These are phyloP conservation scores for Eragrostis tef DNA, from an alignment of 202 grass and related monocot species.

Conservation along the genomic window DNA sequence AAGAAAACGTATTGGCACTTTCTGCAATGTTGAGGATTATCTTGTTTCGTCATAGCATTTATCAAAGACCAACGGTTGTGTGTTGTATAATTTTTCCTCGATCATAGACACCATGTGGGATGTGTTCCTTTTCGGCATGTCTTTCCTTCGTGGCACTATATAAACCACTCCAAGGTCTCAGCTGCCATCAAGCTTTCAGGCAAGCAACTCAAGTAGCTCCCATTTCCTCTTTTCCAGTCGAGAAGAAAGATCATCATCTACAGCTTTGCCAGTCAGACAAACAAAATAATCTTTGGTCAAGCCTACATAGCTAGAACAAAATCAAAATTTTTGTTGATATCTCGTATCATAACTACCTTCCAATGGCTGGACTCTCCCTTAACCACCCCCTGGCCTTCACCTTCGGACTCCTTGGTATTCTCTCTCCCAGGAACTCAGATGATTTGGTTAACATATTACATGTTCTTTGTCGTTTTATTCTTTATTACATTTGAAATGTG, in stretches of 20 bases:
- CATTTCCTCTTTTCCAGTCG: neutral
- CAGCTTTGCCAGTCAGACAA: neutral
- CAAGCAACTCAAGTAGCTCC: conserved; percentile 23
- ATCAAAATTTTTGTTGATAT: neutral
- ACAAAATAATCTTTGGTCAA: neutral
- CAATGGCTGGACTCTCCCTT: conserved; percentile 74
- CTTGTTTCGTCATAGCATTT: conserved; percentile 28
- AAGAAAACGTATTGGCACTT: neutral
- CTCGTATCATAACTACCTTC: neutral
- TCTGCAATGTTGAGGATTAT: conserved; percentile 32
- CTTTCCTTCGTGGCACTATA: conserved; percentile 35
- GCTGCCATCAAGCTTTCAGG: conserved; percentile 34
- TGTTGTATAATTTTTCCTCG: conserved; percentile 14
- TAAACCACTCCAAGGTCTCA: conserved; percentile 17
- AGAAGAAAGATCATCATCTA: neutral
- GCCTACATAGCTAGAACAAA: neutral
- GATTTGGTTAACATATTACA: neutral
- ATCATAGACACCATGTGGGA: neutral
- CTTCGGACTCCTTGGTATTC: conserved; percentile 79
- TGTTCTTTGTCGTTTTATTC: neutral
- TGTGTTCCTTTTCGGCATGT: conserved; percentile 30
- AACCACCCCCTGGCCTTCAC: conserved; percentile 71
- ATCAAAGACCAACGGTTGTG: conserved; percentile 9
- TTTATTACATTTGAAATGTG: neutral
- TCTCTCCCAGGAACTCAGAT: neutral